phyloP scores from a whole-genome alignment of 2,329 filamentous ascomycete genomes.

The Neoascochyta sp. region DNA sequence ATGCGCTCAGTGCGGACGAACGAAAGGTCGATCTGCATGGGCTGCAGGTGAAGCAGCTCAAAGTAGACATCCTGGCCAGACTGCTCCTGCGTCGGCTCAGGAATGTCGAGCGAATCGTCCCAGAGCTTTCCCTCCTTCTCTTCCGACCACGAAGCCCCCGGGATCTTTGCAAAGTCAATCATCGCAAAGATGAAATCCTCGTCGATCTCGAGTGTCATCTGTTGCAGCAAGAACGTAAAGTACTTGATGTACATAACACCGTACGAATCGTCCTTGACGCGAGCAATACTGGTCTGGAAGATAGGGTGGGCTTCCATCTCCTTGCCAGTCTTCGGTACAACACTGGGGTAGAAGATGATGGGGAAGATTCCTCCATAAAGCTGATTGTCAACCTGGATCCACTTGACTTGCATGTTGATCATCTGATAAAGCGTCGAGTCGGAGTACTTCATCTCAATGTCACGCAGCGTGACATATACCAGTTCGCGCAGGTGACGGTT shows the following conservation, averaged over 20 bases:
- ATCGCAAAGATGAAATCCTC: slow-evolving; percentile 98
- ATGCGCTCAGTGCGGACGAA: slow-evolving; percentile 96
- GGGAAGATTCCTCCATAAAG: slow-evolving; percentile 98
- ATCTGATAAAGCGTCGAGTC: slow-evolving; percentile 95
- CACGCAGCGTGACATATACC: slow-evolving; percentile 87
- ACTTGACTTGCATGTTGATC: slow-evolving; percentile 85
- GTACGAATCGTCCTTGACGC: slow-evolving; percentile 97
- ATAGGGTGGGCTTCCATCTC: slow-evolving; percentile 97
- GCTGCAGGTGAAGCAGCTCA: slow-evolving; percentile 92
- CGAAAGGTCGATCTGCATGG: slow-evolving; percentile 95
- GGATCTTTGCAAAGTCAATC: slow-evolving; percentile 89
- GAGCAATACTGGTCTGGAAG: slow-evolving; percentile 83
- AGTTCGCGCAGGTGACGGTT: slow-evolving; percentile 89
- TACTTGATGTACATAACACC: slow-evolving; percentile 99
- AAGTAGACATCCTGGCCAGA: slow-evolving; percentile 95
- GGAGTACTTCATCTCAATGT: slow-evolving; percentile 84
- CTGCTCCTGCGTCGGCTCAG: slow-evolving; percentile 81
- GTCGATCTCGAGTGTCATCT: slow-evolving; percentile 97
- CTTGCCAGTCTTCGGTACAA: slow-evolving; percentile 93
- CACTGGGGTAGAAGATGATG: slow-evolving; percentile 93
- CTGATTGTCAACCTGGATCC: slow-evolving; percentile 99
- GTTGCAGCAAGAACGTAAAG: slow-evolving; percentile 85
- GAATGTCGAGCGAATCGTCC: slow-evolving; percentile 85
- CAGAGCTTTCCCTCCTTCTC: slow-evolving; percentile 81
- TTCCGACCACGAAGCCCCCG: slow-evolving; percentile 82